A percentile compares a stretch with the other conserved stretches of the same genome.
These are phyloP conservation scores for Pyrenula aspistea DNA, from an alignment of 495 filamentous ascomycete species.

Conservation along the genomic window DNA sequence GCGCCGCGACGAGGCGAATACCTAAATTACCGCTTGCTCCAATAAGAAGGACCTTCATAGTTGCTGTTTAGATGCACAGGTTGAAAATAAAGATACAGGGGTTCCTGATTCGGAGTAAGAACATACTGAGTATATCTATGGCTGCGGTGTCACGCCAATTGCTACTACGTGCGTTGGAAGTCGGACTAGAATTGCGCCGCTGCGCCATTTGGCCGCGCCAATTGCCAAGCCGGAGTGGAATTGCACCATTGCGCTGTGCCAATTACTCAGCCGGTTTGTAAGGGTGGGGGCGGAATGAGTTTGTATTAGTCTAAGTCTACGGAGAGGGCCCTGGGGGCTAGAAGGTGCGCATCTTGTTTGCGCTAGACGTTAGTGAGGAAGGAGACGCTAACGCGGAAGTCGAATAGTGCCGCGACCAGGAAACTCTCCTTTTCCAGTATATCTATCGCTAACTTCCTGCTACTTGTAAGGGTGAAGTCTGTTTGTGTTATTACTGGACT, in stretches of 20 bases:
- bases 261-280: not conserved
- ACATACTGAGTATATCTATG: not conserved
- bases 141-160: not conserved
- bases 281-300: too few relatives aligned
- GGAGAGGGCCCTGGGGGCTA: too few relatives aligned
- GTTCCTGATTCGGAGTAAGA: not conserved
- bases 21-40: constrained; percentile 32
- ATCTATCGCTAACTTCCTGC: not conserved
- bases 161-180: not conserved
- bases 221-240: not conserved
- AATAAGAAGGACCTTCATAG: constrained; percentile 30
- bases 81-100: not conserved
- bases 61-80: not conserved
- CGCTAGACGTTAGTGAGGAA: too few relatives aligned
- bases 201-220: not conserved
- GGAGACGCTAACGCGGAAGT: too few relatives aligned
- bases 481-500: not conserved
- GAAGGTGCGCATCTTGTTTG: too few relatives aligned
- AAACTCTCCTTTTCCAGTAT: not conserved
- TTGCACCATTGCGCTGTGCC: not conserved
- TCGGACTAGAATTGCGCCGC: not conserved
- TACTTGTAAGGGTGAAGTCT: not conserved
- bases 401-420: not conserved
- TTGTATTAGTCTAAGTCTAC: too few relatives aligned
- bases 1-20: constrained; percentile 23